A percentile compares a stretch with the other conserved stretches of the same genome.
phyloP scores from a whole-genome alignment of 495 filamentous ascomycete genomes.

The Aspergillus funiculosus region DNA sequence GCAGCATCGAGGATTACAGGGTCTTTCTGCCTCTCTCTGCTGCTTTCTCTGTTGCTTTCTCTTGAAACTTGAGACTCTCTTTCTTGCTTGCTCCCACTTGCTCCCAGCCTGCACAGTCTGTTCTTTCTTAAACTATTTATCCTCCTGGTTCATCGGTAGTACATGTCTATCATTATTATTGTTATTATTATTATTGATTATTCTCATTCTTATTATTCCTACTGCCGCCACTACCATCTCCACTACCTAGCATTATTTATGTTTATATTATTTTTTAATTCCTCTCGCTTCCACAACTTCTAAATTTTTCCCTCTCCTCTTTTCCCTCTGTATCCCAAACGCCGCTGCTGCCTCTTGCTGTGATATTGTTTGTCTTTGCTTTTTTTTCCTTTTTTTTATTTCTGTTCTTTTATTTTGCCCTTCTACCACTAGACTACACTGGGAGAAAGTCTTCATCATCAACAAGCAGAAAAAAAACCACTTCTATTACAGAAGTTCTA shows the following conservation, averaged over 20 bases:
- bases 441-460: too few relatives aligned
- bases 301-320: neutral
- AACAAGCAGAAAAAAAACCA: too few relatives aligned
- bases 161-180: slow-evolving; percentile 8
- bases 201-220: neutral
- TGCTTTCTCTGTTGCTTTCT: too few relatives aligned
- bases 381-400: neutral
- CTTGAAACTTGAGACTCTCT: too few relatives aligned
- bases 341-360: neutral
- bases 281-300: neutral
- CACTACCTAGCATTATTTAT: slow-evolving; percentile 4
- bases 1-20: neutral
- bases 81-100: neutral
- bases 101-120: neutral
- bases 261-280: slow-evolving; percentile 1
- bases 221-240: too few relatives aligned
- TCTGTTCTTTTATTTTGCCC: neutral
- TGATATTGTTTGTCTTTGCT: neutral
- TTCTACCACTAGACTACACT: neutral
- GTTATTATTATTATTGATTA: slow-evolving; percentile 1
- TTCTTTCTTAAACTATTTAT: neutral
- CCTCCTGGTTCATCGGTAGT: slow-evolving; percentile 2
- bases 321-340: neutral
- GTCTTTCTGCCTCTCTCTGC: neutral
- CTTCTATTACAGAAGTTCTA: slow-evolving; percentile 4